Evolutionary conservation across 2,329 filamentous ascomycete genomes (phyloP).

Genomic region (Fusarium tupiense): DNA sequence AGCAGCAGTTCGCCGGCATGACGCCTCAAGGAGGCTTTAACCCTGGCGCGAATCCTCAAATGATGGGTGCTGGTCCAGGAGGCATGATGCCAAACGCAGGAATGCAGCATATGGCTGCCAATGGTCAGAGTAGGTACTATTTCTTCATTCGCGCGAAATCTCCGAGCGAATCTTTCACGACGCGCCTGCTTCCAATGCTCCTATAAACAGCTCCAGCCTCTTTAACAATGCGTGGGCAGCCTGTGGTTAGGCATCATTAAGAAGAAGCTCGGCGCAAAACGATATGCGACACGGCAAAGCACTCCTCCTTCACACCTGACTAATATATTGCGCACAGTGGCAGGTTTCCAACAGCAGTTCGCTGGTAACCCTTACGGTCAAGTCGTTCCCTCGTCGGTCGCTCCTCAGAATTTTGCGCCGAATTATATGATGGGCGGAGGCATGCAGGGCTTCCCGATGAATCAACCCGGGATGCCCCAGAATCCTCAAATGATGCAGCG

Average conservation of each 20-base stretch:
- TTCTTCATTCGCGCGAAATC: conserved; percentile 39
- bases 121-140: conserved; percentile 66
- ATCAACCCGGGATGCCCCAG: conserved; percentile 59
- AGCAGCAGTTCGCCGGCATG: conserved; percentile 66
- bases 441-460: conserved; percentile 67
- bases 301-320: neutral
- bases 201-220: neutral
- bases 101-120: conserved; percentile 68
- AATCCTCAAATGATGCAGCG: conserved; percentile 49
- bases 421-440: conserved; percentile 62
- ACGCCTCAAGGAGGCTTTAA: conserved; percentile 61
- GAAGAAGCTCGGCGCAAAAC: conserved; percentile 26
- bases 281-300: conserved; percentile 24
- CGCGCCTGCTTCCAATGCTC: neutral
- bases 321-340: conserved; percentile 53
- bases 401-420: conserved; percentile 62
- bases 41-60: conserved; percentile 61
- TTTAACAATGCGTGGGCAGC: neutral
- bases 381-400: conserved; percentile 59
- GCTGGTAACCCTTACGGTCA: conserved; percentile 66
- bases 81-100: conserved; percentile 72
- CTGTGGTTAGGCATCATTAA: neutral
- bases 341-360: conserved; percentile 68
- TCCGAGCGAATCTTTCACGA: neutral
- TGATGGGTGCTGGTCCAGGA: conserved; percentile 65